Conservation (phyloP, 2,329 filamentous ascomycete species). For the Fusarium mundagurra region DNA sequence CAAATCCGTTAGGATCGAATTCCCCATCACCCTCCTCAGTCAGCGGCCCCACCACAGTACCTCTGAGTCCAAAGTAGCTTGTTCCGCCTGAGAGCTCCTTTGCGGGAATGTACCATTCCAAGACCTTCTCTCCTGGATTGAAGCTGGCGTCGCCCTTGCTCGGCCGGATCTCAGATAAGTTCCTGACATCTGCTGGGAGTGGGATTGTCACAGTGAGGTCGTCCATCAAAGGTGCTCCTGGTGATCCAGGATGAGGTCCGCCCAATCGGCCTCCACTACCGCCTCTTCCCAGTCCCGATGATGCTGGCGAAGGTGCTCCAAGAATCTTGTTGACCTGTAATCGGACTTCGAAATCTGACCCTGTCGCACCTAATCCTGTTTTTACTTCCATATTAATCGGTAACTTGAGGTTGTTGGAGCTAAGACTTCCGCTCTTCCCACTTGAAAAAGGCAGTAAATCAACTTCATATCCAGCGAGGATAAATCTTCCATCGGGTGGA, state of each 20-base stretch:
- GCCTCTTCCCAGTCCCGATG: slow-evolving; percentile 53
- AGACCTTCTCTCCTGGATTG: slow-evolving; percentile 72
- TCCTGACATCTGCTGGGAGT: slow-evolving; percentile 81
- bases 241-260: slow-evolving; percentile 61
- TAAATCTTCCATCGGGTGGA: slow-evolving; percentile 92
- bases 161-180: slow-evolving; percentile 82
- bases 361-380: slow-evolving; percentile 77
- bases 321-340: slow-evolving; percentile 77
- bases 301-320: slow-evolving; percentile 49
- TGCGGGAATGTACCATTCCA: slow-evolving; percentile 85
- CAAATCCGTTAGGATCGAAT: slow-evolving; percentile 62
- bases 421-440: slow-evolving; percentile 64
- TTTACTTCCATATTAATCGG: slow-evolving; percentile 85
- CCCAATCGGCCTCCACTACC: slow-evolving; percentile 53
- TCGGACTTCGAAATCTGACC: slow-evolving; percentile 89
- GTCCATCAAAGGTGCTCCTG: slow-evolving; percentile 72
- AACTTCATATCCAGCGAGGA: slow-evolving; percentile 93
- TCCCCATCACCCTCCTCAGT: slow-evolving; percentile 60
- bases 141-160: slow-evolving; percentile 86
- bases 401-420: slow-evolving; percentile 75
- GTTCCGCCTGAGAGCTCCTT: slow-evolving; percentile 77
- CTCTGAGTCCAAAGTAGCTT: slow-evolving; percentile 78
- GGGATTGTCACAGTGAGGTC: slow-evolving; percentile 83
- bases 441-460: slow-evolving; percentile 81
- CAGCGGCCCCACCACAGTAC: slow-evolving; percentile 77